Evolutionary conservation across 2,329 filamentous ascomycete species (phyloP).

Genomic region (Ceratocystis albifundus): DNA sequence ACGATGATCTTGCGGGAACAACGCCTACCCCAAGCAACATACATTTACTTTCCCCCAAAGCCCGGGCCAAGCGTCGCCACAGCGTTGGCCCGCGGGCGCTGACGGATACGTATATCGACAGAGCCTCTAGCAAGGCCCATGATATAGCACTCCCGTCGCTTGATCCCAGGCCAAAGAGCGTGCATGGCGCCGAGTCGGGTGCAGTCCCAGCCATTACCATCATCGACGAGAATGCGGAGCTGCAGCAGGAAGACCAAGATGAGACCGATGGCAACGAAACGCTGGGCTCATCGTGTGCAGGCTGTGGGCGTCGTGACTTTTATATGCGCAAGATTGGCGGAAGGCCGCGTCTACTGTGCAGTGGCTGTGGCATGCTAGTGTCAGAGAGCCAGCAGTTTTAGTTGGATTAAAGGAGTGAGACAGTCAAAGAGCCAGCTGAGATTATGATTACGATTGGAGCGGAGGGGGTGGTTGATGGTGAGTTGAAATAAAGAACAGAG

Average conservation of each 20-base stretch:
- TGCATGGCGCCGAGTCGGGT: not conserved
- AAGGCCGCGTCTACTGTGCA: slow-evolving; percentile 7
- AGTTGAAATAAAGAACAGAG: too few relatives aligned
- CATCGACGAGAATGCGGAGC: not conserved
- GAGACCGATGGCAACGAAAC: slow-evolving; percentile 4
- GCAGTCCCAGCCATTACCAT: not conserved
- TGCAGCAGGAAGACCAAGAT: not conserved
- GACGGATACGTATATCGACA: not conserved
- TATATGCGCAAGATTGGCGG: slow-evolving; percentile 15
- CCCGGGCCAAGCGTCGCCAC: slow-evolving; percentile 5
- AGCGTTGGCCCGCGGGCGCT: not conserved
- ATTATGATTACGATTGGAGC: too few relatives aligned
- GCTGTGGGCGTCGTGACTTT: slow-evolving; percentile 16
- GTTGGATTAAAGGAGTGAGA: not conserved
- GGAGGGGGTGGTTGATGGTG: too few relatives aligned
- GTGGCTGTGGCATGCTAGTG: slow-evolving; percentile 13
- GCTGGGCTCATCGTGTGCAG: slow-evolving; percentile 10
- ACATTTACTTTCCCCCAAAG: not conserved
- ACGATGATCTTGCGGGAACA: not conserved
- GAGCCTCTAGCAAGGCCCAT: not conserved
- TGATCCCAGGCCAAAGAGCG: not conserved
- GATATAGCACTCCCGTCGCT: not conserved
- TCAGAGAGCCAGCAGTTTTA: not conserved
- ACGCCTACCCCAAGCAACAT: slow-evolving; percentile 5
- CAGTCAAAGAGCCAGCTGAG: too few relatives aligned